Evolutionary conservation across 768 basidiomycete genomes (phyloP).

Genomic region (Porphyrellus cyaneotinctus): DNA sequence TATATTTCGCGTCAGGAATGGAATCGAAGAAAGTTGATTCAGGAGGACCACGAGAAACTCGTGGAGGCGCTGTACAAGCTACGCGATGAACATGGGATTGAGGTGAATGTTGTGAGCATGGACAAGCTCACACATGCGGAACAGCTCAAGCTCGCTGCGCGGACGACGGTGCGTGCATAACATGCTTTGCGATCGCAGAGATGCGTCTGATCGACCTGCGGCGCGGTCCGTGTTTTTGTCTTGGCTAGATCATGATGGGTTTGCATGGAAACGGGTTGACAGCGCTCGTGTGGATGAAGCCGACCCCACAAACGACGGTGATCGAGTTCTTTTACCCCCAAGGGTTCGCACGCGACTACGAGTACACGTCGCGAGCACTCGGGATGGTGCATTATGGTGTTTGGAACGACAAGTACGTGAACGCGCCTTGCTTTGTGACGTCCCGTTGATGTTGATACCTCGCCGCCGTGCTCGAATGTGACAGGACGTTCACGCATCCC

Average conservation of each 20-base stretch:
- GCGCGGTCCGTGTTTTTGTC: too few species aligned
- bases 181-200: neutral
- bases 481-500: conserved; percentile 71
- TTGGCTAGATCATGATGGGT: conserved; percentile 86
- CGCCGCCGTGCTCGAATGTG: neutral
- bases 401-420: conserved; percentile 66
- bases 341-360: conserved; percentile 85
- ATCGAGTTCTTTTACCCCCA: conserved; percentile 88
- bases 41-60: conserved; percentile 72
- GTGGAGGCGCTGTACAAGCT: conserved; percentile 71
- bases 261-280: conserved; percentile 93
- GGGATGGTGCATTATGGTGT: conserved; percentile 85
- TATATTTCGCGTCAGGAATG: conserved; percentile 89
- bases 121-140: conserved; percentile 77
- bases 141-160: conserved; percentile 74
- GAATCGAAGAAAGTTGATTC: conserved; percentile 78
- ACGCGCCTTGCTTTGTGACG: neutral
- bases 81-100: conserved; percentile 68
- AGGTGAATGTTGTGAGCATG: conserved; percentile 84
- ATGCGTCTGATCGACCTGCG: neutral
- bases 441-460: neutral
- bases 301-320: conserved; percentile 74
- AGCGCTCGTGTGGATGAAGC: conserved; percentile 89
- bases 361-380: conserved; percentile 73
- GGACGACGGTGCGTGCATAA: conserved; percentile 69